Evolutionary conservation across 441 rosid genomes (phyloP).

Genomic region (Flueggea neowawraea): DNA sequence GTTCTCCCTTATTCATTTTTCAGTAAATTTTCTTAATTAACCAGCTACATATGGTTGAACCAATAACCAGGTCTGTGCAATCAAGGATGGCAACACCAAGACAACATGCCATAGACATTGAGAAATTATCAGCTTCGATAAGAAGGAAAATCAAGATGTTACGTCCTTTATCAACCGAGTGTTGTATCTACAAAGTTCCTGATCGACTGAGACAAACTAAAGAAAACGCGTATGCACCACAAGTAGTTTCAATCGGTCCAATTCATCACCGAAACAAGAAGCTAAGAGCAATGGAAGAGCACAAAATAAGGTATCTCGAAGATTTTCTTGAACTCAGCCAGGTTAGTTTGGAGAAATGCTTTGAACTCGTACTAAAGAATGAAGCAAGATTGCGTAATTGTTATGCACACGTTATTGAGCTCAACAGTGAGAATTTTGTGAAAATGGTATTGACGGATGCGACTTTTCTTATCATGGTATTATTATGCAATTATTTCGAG

Average conservation of each 20-base stretch:
- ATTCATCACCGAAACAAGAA: background rate
- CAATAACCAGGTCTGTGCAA: no score
- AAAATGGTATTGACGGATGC: background rate
- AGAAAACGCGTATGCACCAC: constrained; percentile 9
- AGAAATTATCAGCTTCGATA: background rate
- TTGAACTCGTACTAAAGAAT: background rate
- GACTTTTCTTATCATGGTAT: background rate
- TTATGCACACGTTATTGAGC: background rate
- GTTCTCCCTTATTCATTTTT: no score
- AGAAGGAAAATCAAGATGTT: background rate
- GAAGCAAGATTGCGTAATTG: background rate
- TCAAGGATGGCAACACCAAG: no score
- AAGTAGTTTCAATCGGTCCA: constrained; percentile 13
- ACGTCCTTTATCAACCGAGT: background rate
- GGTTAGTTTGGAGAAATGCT: background rate
- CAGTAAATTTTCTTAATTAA: no score
- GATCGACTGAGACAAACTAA: background rate
- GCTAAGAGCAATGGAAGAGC: background rate
- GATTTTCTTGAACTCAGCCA: background rate
- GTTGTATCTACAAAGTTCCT: constrained; percentile 9
- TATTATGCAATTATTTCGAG: background rate
- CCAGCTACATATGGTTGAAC: no score
- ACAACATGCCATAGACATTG: background rate
- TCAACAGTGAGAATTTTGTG: background rate
- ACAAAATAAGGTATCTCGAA: background rate